Evolutionary conservation across 805 yeast genomes (phyloP), one percentile per base, ranked within the genome.

Genomic region (Metahyphopichia silvanorum): DNA sequence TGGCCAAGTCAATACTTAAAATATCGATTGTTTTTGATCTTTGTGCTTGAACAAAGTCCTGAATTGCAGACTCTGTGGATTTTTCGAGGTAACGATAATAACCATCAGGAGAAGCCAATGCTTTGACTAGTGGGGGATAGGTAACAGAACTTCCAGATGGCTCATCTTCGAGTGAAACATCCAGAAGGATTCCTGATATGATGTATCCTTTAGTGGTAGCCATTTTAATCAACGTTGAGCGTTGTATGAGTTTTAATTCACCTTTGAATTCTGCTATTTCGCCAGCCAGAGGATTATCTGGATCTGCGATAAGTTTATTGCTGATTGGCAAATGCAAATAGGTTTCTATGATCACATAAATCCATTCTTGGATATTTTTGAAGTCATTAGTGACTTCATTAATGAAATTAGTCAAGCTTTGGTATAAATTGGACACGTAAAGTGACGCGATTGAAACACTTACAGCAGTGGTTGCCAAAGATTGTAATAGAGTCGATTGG

Each of bases 1-100:
- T 51, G 0, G 95, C 96, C 33, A 87, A 69, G 42, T 91, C 96
- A 5, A 86, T 76, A 1, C 89, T 79, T 11, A 93, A 63, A 4
- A 81, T 66, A 46, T 85, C 89, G 5, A 84, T 79, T 0, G 86
- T 71, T 40, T 91, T 71, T 11, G 77, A 71, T 35, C 86, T 67
- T 11, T 53, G 56, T 3, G 83, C 72, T 1, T 51, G 41, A 4
- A 73, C 67, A 41, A 74, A 82, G 27, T 74, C 74, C 12, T 61
- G 59, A 12, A 80, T 74, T 0, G 81, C 74, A 1, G 63, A 55
- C 34, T 76, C 76, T 0, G 95, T 85, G 12, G 77, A 53, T 1
- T 52, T 48, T 25, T 80, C 55, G 43, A 77, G 83, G 6, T 37
- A 32, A 9, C 37, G 38, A 22, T 45, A 50, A 34, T 46, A 65